A percentile compares a stretch with the other conserved stretches of the same genome.
phyloP scores from a whole-genome alignment of 2,329 filamentous ascomycete genomes.

The Chrysoporthe cubensis region DNA sequence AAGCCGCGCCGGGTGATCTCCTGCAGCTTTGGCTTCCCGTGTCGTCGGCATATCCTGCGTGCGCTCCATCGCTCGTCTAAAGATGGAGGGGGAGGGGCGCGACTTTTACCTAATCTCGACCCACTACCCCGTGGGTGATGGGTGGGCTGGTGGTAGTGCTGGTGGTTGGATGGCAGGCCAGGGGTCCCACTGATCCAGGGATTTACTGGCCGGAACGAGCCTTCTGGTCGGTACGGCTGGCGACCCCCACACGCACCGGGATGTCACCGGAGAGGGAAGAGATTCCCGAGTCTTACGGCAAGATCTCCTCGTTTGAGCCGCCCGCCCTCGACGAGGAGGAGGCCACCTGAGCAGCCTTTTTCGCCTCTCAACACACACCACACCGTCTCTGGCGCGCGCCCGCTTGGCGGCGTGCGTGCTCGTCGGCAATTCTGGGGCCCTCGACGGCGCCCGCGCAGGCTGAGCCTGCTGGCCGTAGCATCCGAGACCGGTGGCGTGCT shows the following conservation, averaged over 20 bases:
- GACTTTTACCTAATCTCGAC: slow-evolving; percentile 25
- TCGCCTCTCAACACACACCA: background rate
- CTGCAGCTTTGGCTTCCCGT: slow-evolving; percentile 1
- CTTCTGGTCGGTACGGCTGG: background rate
- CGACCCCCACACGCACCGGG: slow-evolving; percentile 13
- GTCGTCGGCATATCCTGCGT: background rate
- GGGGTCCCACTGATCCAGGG: background rate
- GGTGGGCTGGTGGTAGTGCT: background rate
- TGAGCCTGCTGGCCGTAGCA: background rate
- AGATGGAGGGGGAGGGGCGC: background rate
- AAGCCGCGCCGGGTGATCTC: background rate
- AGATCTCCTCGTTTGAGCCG: slow-evolving; percentile 3
- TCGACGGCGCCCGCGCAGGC: too few species aligned
- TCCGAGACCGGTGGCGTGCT: background rate
- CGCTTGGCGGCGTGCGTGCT: background rate
- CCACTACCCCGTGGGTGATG: slow-evolving; percentile 23
- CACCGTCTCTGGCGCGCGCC: background rate
- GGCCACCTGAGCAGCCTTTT: background rate
- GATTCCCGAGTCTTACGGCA: slow-evolving; percentile 6
- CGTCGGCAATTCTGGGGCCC: too few species aligned
- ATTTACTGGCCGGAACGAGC: slow-evolving; percentile 12
- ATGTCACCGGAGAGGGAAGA: slow-evolving; percentile 7
- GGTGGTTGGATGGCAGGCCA: background rate
- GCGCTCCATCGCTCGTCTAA: slow-evolving; percentile 3
- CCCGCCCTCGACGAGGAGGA: background rate